Conservation (phyloP, 768 basidiomycete genomes). For the Chiua virens region DNA sequence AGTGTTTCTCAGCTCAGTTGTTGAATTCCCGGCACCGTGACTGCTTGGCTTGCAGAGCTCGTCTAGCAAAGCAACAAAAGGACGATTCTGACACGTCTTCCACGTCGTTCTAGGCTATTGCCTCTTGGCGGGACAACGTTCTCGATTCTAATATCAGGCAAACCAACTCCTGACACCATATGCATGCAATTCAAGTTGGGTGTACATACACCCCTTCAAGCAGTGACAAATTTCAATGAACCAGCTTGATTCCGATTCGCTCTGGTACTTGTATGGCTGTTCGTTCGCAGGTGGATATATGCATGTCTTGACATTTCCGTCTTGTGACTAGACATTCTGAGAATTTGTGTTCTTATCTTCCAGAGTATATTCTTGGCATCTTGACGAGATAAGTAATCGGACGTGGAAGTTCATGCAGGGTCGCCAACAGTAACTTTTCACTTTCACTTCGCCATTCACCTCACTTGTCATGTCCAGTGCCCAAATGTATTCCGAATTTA, state of each 20-base stretch:
- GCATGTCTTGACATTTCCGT: too few species aligned
- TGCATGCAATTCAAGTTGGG: too few species aligned
- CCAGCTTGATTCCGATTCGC: too few species aligned
- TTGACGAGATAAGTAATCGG: neutral
- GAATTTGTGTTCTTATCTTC: conserved; percentile 5
- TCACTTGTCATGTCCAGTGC: conserved; percentile 12
- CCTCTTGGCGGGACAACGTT: neutral
- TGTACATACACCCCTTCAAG: too few species aligned
- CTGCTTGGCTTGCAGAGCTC: conserved; percentile 2
- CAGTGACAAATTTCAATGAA: too few species aligned
- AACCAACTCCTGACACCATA: too few species aligned
- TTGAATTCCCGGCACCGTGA: neutral
- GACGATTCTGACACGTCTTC: neutral
- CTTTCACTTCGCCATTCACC: neutral
- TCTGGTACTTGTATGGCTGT: too few species aligned
- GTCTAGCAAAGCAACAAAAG: conserved; percentile 6
- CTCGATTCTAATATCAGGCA: too few species aligned
- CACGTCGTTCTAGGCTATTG: neutral
- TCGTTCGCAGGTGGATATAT: too few species aligned
- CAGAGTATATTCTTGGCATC: conserved; percentile 2
- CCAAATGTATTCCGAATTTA: conserved; percentile 36
- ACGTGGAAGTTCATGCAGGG: neutral
- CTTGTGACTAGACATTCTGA: too few species aligned
- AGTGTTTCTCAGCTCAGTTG: neutral
- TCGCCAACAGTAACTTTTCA: neutral